Conservation (phyloP, 345 rosid species). For the Erysimum cheiranthoides region DNA sequence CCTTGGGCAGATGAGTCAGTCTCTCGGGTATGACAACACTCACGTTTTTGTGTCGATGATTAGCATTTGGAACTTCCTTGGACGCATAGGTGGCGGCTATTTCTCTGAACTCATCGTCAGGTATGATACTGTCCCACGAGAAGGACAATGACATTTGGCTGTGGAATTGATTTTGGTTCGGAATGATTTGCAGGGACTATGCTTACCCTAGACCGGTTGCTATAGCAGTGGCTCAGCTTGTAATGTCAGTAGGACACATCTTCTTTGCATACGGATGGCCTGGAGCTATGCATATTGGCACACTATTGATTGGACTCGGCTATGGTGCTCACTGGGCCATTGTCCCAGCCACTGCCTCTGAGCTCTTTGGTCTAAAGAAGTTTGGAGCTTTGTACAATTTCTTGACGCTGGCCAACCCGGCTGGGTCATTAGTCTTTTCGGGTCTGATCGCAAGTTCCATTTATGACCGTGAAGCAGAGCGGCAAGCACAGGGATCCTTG, state of each 20-base stretch:
- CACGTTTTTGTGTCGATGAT: constrained; percentile 86
- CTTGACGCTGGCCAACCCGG: constrained; percentile 86
- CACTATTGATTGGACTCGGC: constrained; percentile 78
- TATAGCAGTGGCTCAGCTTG: constrained; percentile 70
- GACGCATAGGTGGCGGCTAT: constrained; percentile 88
- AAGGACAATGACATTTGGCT: constrained; percentile 18
- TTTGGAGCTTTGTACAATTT: constrained; percentile 86
- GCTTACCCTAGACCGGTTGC: constrained; percentile 85
- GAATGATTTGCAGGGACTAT: constrained; percentile 57
- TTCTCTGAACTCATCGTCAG: constrained; percentile 80
- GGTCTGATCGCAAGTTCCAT: constrained; percentile 80
- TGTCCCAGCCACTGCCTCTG: constrained; percentile 86
- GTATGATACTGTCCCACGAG: constrained; percentile 40
- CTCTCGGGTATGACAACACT: constrained; percentile 71
- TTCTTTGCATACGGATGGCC: constrained; percentile 89
- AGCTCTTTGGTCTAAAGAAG: constrained; percentile 87
- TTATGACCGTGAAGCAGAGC: constrained; percentile 82
- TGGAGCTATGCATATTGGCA: constrained; percentile 76
- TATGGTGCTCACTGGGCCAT: constrained; percentile 93
- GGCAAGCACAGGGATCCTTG: constrained; percentile 57
- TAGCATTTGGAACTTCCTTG: constrained; percentile 95
- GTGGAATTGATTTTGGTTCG: constrained; percentile 6
- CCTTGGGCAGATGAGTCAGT: constrained; percentile 91
- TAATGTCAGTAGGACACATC: constrained; percentile 81
- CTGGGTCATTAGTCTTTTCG: constrained; percentile 83